A percentile compares a stretch with the other conserved stretches of the same genome.
These are phyloP conservation scores for Rubus idaeus DNA, from an alignment of 306 rosid genomes.

Conservation along the genomic window DNA sequence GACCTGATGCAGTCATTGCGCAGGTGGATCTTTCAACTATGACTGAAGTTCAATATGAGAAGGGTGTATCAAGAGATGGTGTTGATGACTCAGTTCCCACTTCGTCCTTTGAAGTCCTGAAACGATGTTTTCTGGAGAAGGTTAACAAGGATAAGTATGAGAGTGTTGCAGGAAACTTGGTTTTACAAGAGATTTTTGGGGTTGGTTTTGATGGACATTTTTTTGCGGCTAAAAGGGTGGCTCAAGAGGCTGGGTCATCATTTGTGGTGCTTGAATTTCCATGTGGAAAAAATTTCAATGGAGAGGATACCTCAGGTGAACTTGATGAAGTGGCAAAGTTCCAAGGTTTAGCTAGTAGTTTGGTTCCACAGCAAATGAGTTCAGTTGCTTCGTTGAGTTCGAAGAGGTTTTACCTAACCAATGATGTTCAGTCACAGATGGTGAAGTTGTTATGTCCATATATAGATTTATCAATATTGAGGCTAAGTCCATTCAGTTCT, in stretches of 20 bases:
- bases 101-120: conserved; percentile 61
- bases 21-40: conserved; percentile 43
- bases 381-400: conserved; percentile 27
- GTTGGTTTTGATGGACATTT: conserved; percentile 66
- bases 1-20: conserved; percentile 72
- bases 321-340: conserved; percentile 32
- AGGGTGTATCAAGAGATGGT: conserved; percentile 23
- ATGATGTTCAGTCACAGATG: conserved; percentile 41
- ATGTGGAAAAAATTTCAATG: conserved; percentile 25
- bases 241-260: conserved; percentile 56
- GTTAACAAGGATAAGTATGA: conserved; percentile 64
- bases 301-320: conserved; percentile 30
- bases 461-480: conserved; percentile 32
- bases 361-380: conserved; percentile 52
- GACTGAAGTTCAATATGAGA: conserved; percentile 37
- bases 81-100: conserved; percentile 49
- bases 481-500: conserved; percentile 24
- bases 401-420: conserved; percentile 39
- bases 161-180: conserved; percentile 50
- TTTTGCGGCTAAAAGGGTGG: conserved; percentile 64
- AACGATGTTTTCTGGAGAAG: conserved; percentile 61
- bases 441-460: conserved; percentile 38
- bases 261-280: conserved; percentile 61
- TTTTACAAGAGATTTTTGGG: conserved; percentile 69
- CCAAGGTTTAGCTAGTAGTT: conserved; percentile 45